Evolutionary conservation across 2,329 filamentous ascomycete genomes (phyloP), one percentile per base, ranked within the genome.

Genomic region (Pseudocercospora musae): DNA sequence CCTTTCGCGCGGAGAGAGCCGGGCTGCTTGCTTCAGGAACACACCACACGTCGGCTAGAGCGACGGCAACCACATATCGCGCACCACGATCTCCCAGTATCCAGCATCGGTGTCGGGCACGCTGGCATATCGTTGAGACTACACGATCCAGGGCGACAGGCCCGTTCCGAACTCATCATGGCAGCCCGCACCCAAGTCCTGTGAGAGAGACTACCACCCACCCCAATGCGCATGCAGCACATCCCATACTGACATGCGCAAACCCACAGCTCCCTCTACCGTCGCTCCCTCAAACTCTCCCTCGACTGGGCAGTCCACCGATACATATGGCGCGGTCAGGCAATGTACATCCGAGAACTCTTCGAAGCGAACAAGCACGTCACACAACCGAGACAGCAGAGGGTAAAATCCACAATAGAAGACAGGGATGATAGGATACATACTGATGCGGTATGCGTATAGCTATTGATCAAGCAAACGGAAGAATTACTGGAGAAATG

Each of bases 281-380:
- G 94, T 75, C 91, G 92, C 71, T 92, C 92, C 25, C 79, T 99
- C 75, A 97, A 97, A 84, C 87, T 97, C 68, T 85, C 95, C 46
- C 87, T 98, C 69, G 92, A 97, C 81, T 99, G 95, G 95, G 87
- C 92, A 62, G 92, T 98, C 66, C 91, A 97, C 76, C 87, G 95
- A 70, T 87, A 94, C 73, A 80, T 97, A 65, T 99, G 95, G 94
- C 89, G 95, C 72, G 93, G 94, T 66, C 95, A 98, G 79, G 95
- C 95, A 31, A 82, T 98, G 67, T 98, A 99, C 78, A 96, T 99
- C 72, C 89, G 95, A 72, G 92, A 90, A 40, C 84, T 98, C 13
- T 99, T 98, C 75, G 95, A 99, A 77, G 92, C 92, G 62, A 98
- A 99, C 78, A 91, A 87, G 76, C 82, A 92, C 75, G 82, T 98